Base-by-base conservation (phyloP, 768 basidiomycete genomes). In the Chlorophyllum brunneum region DNA sequence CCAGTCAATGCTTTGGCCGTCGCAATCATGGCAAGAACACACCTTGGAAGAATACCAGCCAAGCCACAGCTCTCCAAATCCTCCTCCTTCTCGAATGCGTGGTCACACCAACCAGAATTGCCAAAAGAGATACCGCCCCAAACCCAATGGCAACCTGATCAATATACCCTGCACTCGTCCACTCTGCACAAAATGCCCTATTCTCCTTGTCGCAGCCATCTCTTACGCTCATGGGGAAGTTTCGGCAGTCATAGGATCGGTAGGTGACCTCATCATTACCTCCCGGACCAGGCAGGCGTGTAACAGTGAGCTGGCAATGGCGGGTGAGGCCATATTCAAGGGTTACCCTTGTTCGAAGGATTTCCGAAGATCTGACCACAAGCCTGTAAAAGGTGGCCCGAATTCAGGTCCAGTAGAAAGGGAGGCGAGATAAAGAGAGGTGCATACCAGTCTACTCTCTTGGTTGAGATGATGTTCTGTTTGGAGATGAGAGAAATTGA, bases 31-130 rank as follows among this genome's bases (percentile, higher is more conserved):
- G 16, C 11, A 26, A 24, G 33, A 51, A 61, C 68, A 38, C 58
- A 85, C 87, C 78, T 60, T 87, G 82, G 16, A 88, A 59, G 13
- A 80, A 65, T 10, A 87, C 70, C 8, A 91, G 65, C 13, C 79
- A 80, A 6, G 85, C 86, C 1, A 85, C 83, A 1, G 80, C 83
- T 62, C 78, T 81, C 88, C 88, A 91, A 27, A 89, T 83, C 57
- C 88, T 79, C 53, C 86, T 73, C 57, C 88, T 74, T 45, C 88
- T 74, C 13, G 86, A 86, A 60, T 81, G 81, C 0, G 88, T 88
- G 61, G 78, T 86, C 16, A 88, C 75, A 3, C 88, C 88, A 52
- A 90, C 73, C 36, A 83, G 61, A 42, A 91, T 73, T 6, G 85
- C 70, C 0, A 75, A 60, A 31, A 86, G 66, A 3, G 85, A 79